These are phyloP conservation scores for Phytophthora syringae DNA, from an alignment of 352 stramenopile genomes.

Conservation along the genomic window DNA sequence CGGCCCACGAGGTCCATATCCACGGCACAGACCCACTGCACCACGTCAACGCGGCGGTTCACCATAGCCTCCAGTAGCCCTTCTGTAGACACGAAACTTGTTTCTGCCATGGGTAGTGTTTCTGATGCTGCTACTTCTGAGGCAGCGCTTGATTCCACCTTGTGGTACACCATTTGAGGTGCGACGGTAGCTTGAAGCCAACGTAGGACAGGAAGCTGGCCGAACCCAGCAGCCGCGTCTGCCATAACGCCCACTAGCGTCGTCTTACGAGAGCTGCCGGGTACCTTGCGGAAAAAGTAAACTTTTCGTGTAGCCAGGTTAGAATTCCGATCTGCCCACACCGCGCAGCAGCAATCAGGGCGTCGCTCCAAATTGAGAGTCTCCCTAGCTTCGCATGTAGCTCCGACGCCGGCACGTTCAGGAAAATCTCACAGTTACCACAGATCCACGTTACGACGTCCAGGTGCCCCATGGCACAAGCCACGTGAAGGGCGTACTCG, in stretches of 20 bases:
- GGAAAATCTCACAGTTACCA: constrained; percentile 41
- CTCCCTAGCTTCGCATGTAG: constrained; percentile 35
- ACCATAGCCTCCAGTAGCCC: constrained; percentile 35
- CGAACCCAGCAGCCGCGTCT: constrained; percentile 35
- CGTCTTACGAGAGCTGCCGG: constrained; percentile 27
- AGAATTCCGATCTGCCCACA: constrained; percentile 32
- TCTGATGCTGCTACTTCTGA: not conserved
- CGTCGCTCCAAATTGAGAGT: constrained; percentile 37
- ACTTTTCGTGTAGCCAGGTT: constrained; percentile 34
- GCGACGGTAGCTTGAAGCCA: constrained; percentile 34
- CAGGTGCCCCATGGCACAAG: constrained; percentile 40
- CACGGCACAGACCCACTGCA: constrained; percentile 39
- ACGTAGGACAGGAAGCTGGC: constrained; percentile 40
- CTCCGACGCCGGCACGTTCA: constrained; percentile 32
- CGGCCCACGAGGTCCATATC: constrained; percentile 31
- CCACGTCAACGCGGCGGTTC: constrained; percentile 44
- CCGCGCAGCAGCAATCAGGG: constrained; percentile 31
- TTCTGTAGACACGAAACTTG: constrained; percentile 39
- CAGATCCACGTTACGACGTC: constrained; percentile 50
- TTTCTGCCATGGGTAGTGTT: constrained; percentile 10
- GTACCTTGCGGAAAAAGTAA: constrained; percentile 38
- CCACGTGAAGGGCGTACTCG: constrained; percentile 38
- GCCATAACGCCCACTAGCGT: constrained; percentile 27
- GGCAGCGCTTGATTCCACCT: not conserved
- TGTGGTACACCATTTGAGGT: constrained; percentile 18